Evolutionary conservation across 345 rosid species (phyloP).

Genomic region (Eucalyptus decipiens): DNA sequence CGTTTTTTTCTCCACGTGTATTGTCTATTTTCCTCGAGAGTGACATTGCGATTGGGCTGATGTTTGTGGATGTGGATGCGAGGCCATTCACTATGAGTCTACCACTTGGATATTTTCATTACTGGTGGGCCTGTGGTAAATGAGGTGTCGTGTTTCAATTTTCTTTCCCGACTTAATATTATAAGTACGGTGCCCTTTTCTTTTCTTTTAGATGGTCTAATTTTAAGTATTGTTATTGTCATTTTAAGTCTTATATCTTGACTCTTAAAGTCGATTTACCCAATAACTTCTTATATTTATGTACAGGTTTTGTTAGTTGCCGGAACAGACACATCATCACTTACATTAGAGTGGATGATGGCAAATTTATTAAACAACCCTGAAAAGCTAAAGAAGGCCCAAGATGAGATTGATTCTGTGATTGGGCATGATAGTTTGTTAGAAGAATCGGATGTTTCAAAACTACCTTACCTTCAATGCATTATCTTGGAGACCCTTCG

Average conservation of each 20-base stretch:
- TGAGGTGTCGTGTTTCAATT: background rate
- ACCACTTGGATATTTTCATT: background rate
- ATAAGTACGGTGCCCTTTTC: background rate
- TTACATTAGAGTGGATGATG: background rate
- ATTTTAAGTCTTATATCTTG: background rate
- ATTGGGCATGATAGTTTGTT: slow-evolving; percentile 12
- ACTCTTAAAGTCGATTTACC: background rate
- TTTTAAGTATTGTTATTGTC: background rate
- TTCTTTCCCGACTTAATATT: background rate
- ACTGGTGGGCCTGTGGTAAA: background rate
- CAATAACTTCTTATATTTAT: background rate
- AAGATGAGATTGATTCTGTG: slow-evolving; percentile 6
- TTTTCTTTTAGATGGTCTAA: background rate
- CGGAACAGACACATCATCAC: background rate
- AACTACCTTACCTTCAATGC: slow-evolving; percentile 27
- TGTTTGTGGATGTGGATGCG: background rate
- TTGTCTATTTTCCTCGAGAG: background rate
- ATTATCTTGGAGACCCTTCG: background rate
- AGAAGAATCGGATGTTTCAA: slow-evolving; percentile 14
- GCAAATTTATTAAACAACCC: background rate
- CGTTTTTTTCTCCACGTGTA: background rate
- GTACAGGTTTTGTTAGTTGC: background rate
- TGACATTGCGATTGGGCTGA: background rate
- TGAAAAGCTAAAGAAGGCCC: slow-evolving; percentile 9
- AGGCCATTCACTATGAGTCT: background rate